These are phyloP conservation scores for Salix purpurea DNA, from an alignment of 345 rosid species.

Conservation along the genomic window DNA sequence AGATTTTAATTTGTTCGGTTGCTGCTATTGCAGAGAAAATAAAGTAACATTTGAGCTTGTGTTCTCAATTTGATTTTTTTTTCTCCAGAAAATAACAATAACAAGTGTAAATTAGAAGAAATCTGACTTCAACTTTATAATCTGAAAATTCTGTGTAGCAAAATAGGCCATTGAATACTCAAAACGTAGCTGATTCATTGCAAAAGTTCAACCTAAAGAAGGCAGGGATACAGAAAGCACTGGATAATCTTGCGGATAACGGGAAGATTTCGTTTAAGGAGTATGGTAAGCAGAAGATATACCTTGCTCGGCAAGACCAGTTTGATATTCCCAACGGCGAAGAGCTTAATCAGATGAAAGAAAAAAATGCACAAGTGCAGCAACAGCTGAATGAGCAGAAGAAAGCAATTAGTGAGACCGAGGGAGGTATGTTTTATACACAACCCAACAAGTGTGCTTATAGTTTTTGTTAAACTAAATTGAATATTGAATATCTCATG, in stretches of 20 bases:
- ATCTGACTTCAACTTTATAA: not conserved
- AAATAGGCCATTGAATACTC: constrained; percentile 84
- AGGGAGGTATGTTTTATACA: constrained; percentile 50
- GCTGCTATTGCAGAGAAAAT: not conserved
- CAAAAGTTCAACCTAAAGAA: constrained; percentile 93
- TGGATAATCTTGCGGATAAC: constrained; percentile 70
- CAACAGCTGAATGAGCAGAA: constrained; percentile 54
- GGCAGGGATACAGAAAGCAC: constrained; percentile 75
- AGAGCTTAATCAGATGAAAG: constrained; percentile 81
- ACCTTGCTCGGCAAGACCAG: constrained; percentile 89
- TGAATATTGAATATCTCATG: not conserved
- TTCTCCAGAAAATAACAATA: not conserved
- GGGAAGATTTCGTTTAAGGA: constrained; percentile 81
- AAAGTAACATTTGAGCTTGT: too few species aligned
- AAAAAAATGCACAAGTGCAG: constrained; percentile 62
- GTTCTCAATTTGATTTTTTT: not conserved
- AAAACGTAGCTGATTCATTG: constrained; percentile 78
- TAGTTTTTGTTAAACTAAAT: not conserved
- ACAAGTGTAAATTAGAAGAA: not conserved
- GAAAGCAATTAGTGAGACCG: constrained; percentile 52
- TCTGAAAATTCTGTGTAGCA: constrained; percentile 38
- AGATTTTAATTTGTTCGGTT: not conserved
- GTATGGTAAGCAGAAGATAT: constrained; percentile 94
- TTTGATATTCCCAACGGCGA: constrained; percentile 74
- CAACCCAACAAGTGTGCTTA: not conserved